Evolutionary conservation across 164 flowering plant genomes (phyloP).

Genomic region (Sedum album): DNA sequence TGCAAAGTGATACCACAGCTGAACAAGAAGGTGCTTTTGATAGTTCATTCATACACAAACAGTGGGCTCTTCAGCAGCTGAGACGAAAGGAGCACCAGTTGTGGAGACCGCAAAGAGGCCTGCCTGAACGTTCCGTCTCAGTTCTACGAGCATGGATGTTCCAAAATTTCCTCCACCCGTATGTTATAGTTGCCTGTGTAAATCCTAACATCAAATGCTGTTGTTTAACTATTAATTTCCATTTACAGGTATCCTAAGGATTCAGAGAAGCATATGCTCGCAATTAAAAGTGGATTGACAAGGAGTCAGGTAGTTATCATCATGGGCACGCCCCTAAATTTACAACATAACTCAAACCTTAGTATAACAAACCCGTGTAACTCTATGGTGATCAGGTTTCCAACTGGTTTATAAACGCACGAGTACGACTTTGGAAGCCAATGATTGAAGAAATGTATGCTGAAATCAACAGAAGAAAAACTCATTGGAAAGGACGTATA

Average conservation of each 20-base stretch:
- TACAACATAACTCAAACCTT: neutral
- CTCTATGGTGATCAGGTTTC: slow-evolving; percentile 64
- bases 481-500: slow-evolving; percentile 13
- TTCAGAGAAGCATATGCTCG: slow-evolving; percentile 93
- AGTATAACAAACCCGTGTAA: no score
- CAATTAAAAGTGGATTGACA: slow-evolving; percentile 86
- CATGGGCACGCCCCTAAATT: neutral
- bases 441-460: slow-evolving; percentile 63
- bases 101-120: slow-evolving; percentile 94
- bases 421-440: slow-evolving; percentile 60
- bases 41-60: slow-evolving; percentile 56
- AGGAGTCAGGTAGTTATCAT: slow-evolving; percentile 67
- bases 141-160: slow-evolving; percentile 96
- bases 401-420: slow-evolving; percentile 55
- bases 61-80: slow-evolving; percentile 82
- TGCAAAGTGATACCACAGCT: slow-evolving; percentile 11
- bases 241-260: slow-evolving; percentile 86
- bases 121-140: slow-evolving; percentile 92
- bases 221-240: neutral
- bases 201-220: neutral
- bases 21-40: slow-evolving; percentile 27
- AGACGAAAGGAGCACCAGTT: slow-evolving; percentile 61
- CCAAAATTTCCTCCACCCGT: slow-evolving; percentile 98
- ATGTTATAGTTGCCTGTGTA: slow-evolving; percentile 17
- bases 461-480: slow-evolving; percentile 42